Conservation (phyloP, 805 yeast genomes). For the Schizosaccharomyces octosporus region DNA sequence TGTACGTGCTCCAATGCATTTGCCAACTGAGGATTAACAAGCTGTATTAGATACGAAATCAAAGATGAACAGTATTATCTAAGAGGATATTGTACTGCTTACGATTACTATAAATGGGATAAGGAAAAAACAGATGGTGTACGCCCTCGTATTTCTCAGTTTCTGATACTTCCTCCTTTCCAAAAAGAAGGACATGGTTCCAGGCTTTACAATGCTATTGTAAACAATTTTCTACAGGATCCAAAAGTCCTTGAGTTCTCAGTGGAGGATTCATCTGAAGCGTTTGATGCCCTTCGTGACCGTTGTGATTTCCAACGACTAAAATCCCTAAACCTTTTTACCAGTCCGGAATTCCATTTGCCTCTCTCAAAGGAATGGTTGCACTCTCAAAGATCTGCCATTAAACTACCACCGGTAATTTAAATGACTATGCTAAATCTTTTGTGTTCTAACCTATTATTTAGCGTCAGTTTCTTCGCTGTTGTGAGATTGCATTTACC, state of each 20-base stretch:
- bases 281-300: conserved; percentile 77
- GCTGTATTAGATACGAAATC: neutral
- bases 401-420: neutral
- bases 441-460: neutral
- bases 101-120: conserved; percentile 57
- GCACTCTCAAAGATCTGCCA: conserved; percentile 2
- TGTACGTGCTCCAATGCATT: conserved; percentile 11
- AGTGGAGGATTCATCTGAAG: conserved; percentile 84
- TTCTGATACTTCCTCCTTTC: conserved; percentile 59
- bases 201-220: conserved; percentile 31
- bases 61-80: conserved; percentile 13
- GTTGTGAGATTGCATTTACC: conserved; percentile 49
- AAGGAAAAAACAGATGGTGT: conserved; percentile 28
- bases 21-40: conserved; percentile 11
- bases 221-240: conserved; percentile 31
- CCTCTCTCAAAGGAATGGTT: conserved; percentile 18
- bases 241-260: conserved; percentile 39
- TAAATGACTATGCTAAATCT: neutral
- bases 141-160: conserved; percentile 69
- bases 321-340: conserved; percentile 9
- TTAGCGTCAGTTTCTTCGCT: conserved; percentile 43
- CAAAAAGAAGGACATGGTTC: conserved; percentile 52
- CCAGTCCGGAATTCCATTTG: conserved; percentile 9
- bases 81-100: conserved; percentile 63
- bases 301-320: conserved; percentile 43